Base-by-base conservation (phyloP, 163 green algal genomes). In the Botryococcus braunii region DNA sequence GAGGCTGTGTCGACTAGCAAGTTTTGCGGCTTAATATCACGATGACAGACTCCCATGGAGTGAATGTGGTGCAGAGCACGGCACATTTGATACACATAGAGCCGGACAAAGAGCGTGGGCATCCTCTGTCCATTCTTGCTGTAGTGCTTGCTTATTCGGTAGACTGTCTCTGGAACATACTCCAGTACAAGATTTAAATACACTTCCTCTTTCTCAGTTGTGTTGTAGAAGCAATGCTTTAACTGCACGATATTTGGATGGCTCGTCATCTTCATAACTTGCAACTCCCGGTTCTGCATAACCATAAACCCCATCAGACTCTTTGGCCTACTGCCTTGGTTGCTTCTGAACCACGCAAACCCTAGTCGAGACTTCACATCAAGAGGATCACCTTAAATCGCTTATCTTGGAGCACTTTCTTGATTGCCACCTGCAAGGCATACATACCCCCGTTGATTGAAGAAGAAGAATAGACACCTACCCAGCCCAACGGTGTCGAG, bases 21-120 rank as follows among this genome's bases (percentile, higher is more conserved):
- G 83, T 99, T 99, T 73, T 97, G 92, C 1, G 93, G 93, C 84
- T 99, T 99, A 83, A 99, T 98, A 82, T 99, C 94, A 36, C 94
- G 81, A 79, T 99, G 94, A 85, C 94, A 99, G 27, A 99, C 88
- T 57, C 92, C 92, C 41, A 88, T 83, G 27, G 72, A 69, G 81
- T 99, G 94, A 55, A 98, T 96, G 77, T 95, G 83, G 1, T 79
- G 83, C 61, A 99, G 83, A 27, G 89, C 86, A 29, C 94, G 79
- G 77, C 89, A 95, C 82, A 97, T 96, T 85, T 99, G 94, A 80
- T 97, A 98, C 6, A 89, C 85, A 74, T 99, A 99, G 69, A 98
- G 84, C 86, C 96, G 97, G 25, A 98, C 91, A 66, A 95, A 90
- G 32, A 96, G 80, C 41, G 89, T 85, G 4, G 94, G 94, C 88